Evolutionary conservation across 2,329 filamentous ascomycete genomes (phyloP), one percentile per base, ranked within the genome.

Genomic region (Rhexocercosporidium sp.): DNA sequence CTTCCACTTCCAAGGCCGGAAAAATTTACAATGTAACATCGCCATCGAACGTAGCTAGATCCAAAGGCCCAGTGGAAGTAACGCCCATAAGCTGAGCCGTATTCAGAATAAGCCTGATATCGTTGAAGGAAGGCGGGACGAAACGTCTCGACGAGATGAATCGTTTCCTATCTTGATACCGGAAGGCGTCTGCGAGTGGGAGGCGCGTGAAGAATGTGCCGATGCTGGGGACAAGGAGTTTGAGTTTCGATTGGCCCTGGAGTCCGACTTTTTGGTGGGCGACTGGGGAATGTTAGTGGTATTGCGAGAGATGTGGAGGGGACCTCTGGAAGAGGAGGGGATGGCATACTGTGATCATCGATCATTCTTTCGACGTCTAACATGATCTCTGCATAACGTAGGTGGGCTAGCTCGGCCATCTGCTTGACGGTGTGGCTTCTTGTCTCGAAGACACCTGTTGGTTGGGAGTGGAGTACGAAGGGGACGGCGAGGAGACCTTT

Each of bases 91-190:
- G 85, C 80, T 99, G 96, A 20, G 96, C 94, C 46, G 96, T 96
- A 81, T 99, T 99, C 73, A 99, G 87, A 61, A 97, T 91, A 27
- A 97, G 85, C 1, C 96, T 90, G 67, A 99, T 89, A 77, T 99
- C 96, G 81, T 99, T 99, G 85, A 99, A 99, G 1, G 93, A 97
- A 0, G 96, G 96, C 0, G 95, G 92, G 1, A 99, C 96, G 77
- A 97, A 98, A 68, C 96, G 90, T 27, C 96, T 87, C 1, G 91
- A 93, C 31, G 93, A 97, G 75, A 99, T 99, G 79, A 90, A 92
- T 7, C 96, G 89, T 71, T 90, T 90, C 66, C 85, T 82, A 78
- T 99, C 96, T 80, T 98, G 96, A 79, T 92, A 95, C 72, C 90
- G 90, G 82, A 98, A 98, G 7, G 95, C 95, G 59, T 94, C 92